Percentiles rank a stretch among this genome's conserved stretches.
These are phyloP conservation scores for Monilinia vaccinii-corymbosi DNA, from an alignment of 2,329 filamentous ascomycete genomes.

Conservation along the genomic window DNA sequence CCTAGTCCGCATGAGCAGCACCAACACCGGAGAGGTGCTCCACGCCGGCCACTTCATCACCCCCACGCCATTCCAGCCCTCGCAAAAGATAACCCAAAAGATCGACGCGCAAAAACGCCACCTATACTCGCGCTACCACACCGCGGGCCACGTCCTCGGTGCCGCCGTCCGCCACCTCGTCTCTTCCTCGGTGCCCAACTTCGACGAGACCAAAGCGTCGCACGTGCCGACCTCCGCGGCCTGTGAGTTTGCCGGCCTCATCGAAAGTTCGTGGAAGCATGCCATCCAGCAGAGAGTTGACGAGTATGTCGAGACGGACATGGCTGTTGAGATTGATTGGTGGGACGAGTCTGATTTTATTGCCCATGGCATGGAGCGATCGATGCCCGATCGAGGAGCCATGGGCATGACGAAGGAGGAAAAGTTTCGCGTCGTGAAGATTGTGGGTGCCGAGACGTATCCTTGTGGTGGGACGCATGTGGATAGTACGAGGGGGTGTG, in stretches of 20 bases:
- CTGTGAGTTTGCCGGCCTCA: conserved; percentile 59
- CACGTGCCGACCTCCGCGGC: conserved; percentile 60
- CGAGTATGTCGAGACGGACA: conserved; percentile 44
- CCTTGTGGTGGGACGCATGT: conserved; percentile 72
- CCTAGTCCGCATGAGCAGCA: conserved; percentile 46
- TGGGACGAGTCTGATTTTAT: conserved; percentile 57
- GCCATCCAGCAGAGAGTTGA: conserved; percentile 53
- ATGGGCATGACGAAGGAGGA: conserved; percentile 37
- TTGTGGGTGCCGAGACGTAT: conserved; percentile 60
- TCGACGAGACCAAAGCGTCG: conserved; percentile 63
- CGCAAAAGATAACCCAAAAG: conserved; percentile 41
- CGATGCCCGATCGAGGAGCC: conserved; percentile 41
- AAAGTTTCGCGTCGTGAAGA: conserved; percentile 55
- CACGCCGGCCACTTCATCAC: conserved; percentile 52
- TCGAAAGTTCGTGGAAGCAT: conserved; percentile 53
- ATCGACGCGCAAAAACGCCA: conserved; percentile 53
- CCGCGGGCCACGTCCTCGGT: conserved; percentile 64
- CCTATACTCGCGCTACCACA: conserved; percentile 61
- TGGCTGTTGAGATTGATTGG: conserved; percentile 56
- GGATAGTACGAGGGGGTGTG: conserved; percentile 46
- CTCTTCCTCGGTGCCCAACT: conserved; percentile 38
- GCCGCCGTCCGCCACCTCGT: conserved; percentile 51
- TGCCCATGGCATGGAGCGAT: conserved; percentile 42
- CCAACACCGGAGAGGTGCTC: conserved; percentile 45
- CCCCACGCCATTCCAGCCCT: conserved; percentile 31